phyloP scores from a whole-genome alignment of 2,329 filamentous ascomycete genomes.

The Pleomassaria siparia region DNA sequence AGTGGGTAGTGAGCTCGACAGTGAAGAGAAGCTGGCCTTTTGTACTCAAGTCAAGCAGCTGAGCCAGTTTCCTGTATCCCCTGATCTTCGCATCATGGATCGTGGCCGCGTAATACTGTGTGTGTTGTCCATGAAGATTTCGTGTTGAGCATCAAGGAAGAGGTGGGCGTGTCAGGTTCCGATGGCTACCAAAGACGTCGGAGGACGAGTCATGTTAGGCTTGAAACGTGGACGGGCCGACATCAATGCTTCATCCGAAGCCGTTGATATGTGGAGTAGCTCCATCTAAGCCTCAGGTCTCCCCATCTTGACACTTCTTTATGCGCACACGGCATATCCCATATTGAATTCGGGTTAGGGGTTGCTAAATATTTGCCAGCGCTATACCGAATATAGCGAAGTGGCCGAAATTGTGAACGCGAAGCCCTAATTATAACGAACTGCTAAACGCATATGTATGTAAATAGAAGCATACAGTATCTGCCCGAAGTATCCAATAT shows the following conservation, averaged over 20 bases:
- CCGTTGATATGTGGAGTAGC: not conserved
- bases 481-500: too few relatives aligned
- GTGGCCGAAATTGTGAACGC: not conserved
- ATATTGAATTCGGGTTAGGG: not conserved
- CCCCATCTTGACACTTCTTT: not conserved
- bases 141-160: not conserved
- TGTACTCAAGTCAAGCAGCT: not conserved
- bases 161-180: not conserved
- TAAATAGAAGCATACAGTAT: too few relatives aligned
- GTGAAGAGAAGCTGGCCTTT: slow-evolving; percentile 1
- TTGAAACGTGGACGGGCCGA: not conserved
- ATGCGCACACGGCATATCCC: not conserved
- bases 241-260: not conserved
- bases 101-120: not conserved
- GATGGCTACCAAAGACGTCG: not conserved
- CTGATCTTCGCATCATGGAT: not conserved
- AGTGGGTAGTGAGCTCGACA: slow-evolving; percentile 1
- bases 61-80: not conserved
- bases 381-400: not conserved
- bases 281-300: not conserved
- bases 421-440: not conserved
- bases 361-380: not conserved
- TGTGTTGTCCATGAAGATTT: not conserved
- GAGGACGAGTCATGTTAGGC: not conserved
- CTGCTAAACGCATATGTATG: not conserved